phyloP scores from a whole-genome alignment of 108 stramenopile species.

The Poteriospumella lacustris region DNA sequence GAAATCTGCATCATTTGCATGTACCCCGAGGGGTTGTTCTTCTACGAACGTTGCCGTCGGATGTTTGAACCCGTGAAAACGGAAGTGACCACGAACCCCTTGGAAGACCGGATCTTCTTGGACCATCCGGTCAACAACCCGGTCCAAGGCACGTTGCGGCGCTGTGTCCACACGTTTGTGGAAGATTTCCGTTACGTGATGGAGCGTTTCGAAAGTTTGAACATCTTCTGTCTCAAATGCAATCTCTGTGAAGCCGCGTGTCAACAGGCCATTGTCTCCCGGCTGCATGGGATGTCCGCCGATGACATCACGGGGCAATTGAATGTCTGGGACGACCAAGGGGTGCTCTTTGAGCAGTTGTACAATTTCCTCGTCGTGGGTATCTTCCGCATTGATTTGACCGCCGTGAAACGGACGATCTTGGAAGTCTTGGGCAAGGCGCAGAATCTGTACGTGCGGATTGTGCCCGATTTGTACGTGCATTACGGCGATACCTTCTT shows the following conservation, averaged over 20 bases:
- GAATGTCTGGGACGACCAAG: no score
- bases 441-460: background rate
- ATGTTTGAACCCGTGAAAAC: background rate
- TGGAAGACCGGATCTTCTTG: conserved; percentile 20
- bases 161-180: no score
- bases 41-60: background rate
- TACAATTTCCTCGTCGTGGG: background rate
- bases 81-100: background rate
- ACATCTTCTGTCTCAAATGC: no score
- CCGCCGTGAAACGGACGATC: background rate
- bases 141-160: no score
- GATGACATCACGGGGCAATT: no score
- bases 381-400: background rate
- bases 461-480: background rate
- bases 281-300: no score
- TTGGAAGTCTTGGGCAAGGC: background rate
- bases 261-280: no score
- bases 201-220: no score
- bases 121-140: no score
- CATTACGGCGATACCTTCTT: background rate
- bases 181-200: no score
- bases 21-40: background rate
- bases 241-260: no score
- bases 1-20: background rate
- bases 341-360: no score